These are phyloP conservation scores for Cyphellophora europaea DNA, from an alignment of 2,329 filamentous ascomycete species.

Conservation along the genomic window DNA sequence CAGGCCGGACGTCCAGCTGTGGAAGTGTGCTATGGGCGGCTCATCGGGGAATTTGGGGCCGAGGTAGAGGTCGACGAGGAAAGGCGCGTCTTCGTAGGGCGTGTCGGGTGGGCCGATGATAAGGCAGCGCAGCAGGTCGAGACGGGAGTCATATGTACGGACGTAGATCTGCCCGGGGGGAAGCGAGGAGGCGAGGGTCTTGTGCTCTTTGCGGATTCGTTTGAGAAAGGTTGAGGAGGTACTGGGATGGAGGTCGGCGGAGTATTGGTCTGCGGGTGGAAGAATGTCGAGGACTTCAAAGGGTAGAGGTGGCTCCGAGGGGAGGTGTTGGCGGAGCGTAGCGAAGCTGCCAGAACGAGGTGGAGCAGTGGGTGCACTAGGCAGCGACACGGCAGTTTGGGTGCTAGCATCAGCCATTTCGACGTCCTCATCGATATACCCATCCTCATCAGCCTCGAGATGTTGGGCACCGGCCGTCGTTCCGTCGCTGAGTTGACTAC, in stretches of 20 bases:
- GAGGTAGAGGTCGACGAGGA: conserved; percentile 51
- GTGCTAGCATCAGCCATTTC: conserved; percentile 6
- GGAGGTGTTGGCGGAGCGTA: conserved; percentile 1
- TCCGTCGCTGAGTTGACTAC: conserved; percentile 14
- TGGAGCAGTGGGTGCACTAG: not conserved
- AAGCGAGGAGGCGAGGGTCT: conserved; percentile 44
- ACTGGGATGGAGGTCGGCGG: conserved; percentile 15
- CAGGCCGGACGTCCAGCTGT: conserved; percentile 46
- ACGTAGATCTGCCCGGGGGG: conserved; percentile 46
- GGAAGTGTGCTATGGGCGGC: conserved; percentile 48
- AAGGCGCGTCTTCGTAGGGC: conserved; percentile 52
- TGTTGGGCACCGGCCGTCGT: conserved; percentile 10
- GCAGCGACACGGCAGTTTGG: not conserved
- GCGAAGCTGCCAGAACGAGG: too few relatives aligned
- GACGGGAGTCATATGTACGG: conserved; percentile 48
- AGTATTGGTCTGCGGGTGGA: conserved; percentile 33
- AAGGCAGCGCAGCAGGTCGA: conserved; percentile 49
- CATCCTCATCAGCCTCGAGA: conserved; percentile 8
- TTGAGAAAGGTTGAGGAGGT: conserved; percentile 30
- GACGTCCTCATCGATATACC: conserved; percentile 6
- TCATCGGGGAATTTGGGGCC: conserved; percentile 38
- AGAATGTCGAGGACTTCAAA: conserved; percentile 33
- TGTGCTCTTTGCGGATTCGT: conserved; percentile 48
- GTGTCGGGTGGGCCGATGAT: conserved; percentile 51
- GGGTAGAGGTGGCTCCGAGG: conserved; percentile 19